A percentile compares a stretch with the other conserved stretches of the same genome.
These are phyloP conservation scores for Acacia melanoxylon DNA, from an alignment of 306 rosid genomes.

Conservation along the genomic window DNA sequence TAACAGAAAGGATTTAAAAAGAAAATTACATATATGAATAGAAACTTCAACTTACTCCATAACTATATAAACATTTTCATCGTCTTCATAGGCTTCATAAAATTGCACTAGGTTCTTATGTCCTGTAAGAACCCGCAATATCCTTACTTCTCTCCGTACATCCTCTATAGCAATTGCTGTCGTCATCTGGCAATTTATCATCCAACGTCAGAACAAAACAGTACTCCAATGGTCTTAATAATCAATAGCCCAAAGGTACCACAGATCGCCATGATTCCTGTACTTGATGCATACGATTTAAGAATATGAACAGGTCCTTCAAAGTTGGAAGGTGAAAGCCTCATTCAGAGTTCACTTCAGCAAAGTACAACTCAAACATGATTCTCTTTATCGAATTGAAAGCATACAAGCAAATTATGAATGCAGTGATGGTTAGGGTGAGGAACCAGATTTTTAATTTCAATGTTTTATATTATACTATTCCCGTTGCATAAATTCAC, in stretches of 20 bases:
- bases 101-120: slow-evolving; percentile 81
- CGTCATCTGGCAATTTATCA: slow-evolving; percentile 68
- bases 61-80: slow-evolving; percentile 67
- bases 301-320: slow-evolving; percentile 24
- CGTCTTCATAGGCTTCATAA: slow-evolving; percentile 85
- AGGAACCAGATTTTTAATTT: neutral
- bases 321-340: slow-evolving; percentile 3
- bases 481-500: slow-evolving; percentile 15
- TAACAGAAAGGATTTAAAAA: neutral
- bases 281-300: neutral
- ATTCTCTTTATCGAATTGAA: slow-evolving; percentile 19
- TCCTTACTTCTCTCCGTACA: slow-evolving; percentile 88
- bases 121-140: slow-evolving; percentile 72
- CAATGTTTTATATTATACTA: neutral
- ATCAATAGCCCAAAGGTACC: slow-evolving; percentile 23
- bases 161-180: slow-evolving; percentile 86
- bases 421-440: neutral
- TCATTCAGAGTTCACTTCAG: neutral
- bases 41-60: slow-evolving; percentile 78
- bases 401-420: slow-evolving; percentile 12
- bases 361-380: slow-evolving; percentile 10
- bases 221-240: slow-evolving; percentile 14
- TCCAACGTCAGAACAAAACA: slow-evolving; percentile 34
- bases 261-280: neutral
- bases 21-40: neutral